Conservation (phyloP, 768 basidiomycete genomes). For the Pisolithus microcarpus region DNA sequence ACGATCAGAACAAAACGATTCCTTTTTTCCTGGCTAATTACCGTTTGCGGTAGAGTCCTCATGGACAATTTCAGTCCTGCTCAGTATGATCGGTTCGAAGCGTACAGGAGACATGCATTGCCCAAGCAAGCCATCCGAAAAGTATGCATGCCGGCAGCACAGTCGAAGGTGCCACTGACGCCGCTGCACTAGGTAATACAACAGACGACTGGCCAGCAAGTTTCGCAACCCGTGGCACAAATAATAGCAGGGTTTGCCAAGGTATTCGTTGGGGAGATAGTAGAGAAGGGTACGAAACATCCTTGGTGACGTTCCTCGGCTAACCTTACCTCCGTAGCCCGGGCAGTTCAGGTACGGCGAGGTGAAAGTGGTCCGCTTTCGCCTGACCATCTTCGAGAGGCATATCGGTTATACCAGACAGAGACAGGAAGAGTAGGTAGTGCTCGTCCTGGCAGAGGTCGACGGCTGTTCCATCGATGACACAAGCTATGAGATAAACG, state of each 20-base stretch:
- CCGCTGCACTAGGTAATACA: constrained; percentile 60
- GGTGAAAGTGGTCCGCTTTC: constrained; percentile 74
- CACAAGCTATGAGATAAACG: neutral
- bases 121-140: constrained; percentile 79
- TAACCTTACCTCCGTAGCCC: constrained; percentile 40
- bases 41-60: constrained; percentile 50
- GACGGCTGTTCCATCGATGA: constrained; percentile 67
- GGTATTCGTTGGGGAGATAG: constrained; percentile 88
- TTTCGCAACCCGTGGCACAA: constrained; percentile 81
- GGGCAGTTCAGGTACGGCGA: constrained; percentile 63
- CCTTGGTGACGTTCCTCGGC: neutral
- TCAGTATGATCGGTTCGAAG: constrained; percentile 87
- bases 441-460: constrained; percentile 60
- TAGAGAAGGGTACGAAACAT: constrained; percentile 63
- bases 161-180: neutral
- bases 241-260: constrained; percentile 86
- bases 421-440: constrained; percentile 79
- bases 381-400: constrained; percentile 86
- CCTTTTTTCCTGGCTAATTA: constrained; percentile 1
- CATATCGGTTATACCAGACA: constrained; percentile 74
- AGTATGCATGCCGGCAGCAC: constrained; percentile 31
- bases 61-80: constrained; percentile 82
- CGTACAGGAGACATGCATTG: constrained; percentile 76
- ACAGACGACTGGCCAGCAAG: constrained; percentile 71
- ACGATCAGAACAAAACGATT: constrained; percentile 3